These are phyloP conservation scores for Eimeria maxima DNA, from an alignment of 169 alveolate species.

Conservation along the genomic window DNA sequence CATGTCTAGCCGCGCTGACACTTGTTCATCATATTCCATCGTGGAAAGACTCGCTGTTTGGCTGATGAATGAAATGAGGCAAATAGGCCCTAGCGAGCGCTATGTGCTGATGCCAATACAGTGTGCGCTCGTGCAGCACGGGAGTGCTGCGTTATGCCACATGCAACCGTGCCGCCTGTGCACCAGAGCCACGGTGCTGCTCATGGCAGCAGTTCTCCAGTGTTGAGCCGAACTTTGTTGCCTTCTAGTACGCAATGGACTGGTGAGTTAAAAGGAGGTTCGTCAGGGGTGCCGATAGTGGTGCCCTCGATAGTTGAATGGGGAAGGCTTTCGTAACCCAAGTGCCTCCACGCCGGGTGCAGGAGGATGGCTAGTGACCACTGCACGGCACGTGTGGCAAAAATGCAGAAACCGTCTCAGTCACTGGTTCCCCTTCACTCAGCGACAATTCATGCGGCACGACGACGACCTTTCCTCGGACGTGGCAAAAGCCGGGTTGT, in stretches of 20 bases:
- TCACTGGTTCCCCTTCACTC: constrained; percentile 20
- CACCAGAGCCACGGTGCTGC: constrained; percentile 34
- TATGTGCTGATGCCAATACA: not conserved
- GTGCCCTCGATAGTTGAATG: not conserved
- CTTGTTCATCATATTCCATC: constrained; percentile 77
- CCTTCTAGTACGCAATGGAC: not conserved
- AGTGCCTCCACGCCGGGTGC: constrained; percentile 46
- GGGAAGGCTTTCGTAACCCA: constrained; percentile 17
- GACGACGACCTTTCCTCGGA: not conserved
- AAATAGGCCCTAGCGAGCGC: constrained; percentile 37
- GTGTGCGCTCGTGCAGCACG: constrained; percentile 61
- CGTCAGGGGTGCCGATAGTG: constrained; percentile 20
- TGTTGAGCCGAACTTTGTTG: not conserved
- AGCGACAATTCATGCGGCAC: constrained; percentile 16
- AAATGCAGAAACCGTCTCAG: constrained; percentile 41
- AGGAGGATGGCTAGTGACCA: not conserved
- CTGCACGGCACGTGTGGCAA: not conserved
- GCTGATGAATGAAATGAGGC: not conserved
- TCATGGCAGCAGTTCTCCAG: constrained; percentile 73
- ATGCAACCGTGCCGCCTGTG: constrained; percentile 64
- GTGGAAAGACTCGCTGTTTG: constrained; percentile 29
- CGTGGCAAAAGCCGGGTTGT: not conserved
- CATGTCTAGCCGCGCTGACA: constrained; percentile 74
- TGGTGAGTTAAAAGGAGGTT: not conserved
- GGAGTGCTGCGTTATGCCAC: constrained; percentile 54